Evolutionary conservation across 768 basidiomycete genomes (phyloP).

Genomic region (Lactifluus echinatus): DNA sequence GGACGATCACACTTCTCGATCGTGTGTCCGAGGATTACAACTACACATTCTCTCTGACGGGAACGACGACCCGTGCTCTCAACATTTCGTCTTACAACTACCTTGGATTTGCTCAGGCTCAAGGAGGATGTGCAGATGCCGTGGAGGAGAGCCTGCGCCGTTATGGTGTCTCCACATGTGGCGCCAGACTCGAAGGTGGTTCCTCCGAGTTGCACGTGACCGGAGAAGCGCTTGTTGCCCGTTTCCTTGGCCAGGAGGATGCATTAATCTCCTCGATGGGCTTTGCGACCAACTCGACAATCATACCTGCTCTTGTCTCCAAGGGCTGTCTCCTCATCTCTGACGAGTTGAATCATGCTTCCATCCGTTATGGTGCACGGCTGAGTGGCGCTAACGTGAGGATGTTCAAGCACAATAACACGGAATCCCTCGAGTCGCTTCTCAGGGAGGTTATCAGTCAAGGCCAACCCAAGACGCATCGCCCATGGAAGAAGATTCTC

Average conservation of each 20-base stretch:
- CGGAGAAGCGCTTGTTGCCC: constrained; percentile 80
- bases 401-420: constrained; percentile 97
- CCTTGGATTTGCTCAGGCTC: constrained; percentile 92
- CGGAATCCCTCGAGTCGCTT: constrained; percentile 69
- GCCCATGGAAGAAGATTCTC: constrained; percentile 99
- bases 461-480: constrained; percentile 93
- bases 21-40: constrained; percentile 79
- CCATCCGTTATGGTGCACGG: constrained; percentile 87
- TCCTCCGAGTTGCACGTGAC: constrained; percentile 74
- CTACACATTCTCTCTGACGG: constrained; percentile 66
- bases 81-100: constrained; percentile 99
- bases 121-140: constrained; percentile 90
- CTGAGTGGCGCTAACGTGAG: constrained; percentile 82
- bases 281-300: constrained; percentile 92
- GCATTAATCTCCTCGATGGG: constrained; percentile 90
- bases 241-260: constrained; percentile 87
- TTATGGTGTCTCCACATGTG: constrained; percentile 74
- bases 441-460: constrained; percentile 90
- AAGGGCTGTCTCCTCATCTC: constrained; percentile 95
- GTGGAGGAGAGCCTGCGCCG: constrained; percentile 76
- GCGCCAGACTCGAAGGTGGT: constrained; percentile 77
- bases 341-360: constrained; percentile 94
- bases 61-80: constrained; percentile 75
- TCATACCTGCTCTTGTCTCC: constrained; percentile 81
- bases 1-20: constrained; percentile 81